These are phyloP conservation scores for Candida pseudoglaebosa DNA, from an alignment of 805 yeast genomes.

Conservation along the genomic window DNA sequence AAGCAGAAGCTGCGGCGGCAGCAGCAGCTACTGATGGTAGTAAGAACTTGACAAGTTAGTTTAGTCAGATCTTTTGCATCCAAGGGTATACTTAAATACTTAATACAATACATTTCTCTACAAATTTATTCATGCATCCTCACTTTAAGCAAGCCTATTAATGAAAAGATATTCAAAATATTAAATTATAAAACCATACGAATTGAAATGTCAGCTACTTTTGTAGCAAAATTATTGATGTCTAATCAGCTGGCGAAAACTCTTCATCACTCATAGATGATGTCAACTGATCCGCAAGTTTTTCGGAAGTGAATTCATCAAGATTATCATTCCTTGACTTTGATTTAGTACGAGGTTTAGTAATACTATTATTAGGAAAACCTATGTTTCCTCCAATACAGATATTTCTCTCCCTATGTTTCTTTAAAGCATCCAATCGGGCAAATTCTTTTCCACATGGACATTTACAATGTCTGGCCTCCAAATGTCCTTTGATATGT, in stretches of 20 bases:
- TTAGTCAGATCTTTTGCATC: not conserved
- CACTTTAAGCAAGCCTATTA: not conserved
- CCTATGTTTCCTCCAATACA: constrained; percentile 67
- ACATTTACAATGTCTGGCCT: constrained; percentile 62
- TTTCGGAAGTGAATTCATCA: constrained; percentile 12
- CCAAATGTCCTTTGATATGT: constrained; percentile 83
- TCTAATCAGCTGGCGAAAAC: not conserved
- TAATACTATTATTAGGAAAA: constrained; percentile 15
- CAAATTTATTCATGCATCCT: not conserved
- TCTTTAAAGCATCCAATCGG: constrained; percentile 80
- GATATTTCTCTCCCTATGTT: constrained; percentile 75
- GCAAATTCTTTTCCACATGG: constrained; percentile 94
- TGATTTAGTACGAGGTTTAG: constrained; percentile 17
- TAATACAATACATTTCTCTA: too few species aligned
- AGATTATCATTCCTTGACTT: constrained; percentile 6
- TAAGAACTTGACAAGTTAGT: not conserved
- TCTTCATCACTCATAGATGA: not conserved
- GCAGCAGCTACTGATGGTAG: not conserved
- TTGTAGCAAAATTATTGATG: not conserved
- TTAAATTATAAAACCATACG: not conserved
- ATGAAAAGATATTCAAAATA: not conserved
- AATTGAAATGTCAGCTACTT: not conserved
- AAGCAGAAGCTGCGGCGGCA: constrained; percentile 3
- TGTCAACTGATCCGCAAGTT: constrained; percentile 9
- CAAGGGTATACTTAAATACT: not conserved